Percentiles rank a stretch among this genome's conserved stretches.
Evolutionary conservation across 768 basidiomycete species (phyloP).

Genomic region (Collybia sp.): DNA sequence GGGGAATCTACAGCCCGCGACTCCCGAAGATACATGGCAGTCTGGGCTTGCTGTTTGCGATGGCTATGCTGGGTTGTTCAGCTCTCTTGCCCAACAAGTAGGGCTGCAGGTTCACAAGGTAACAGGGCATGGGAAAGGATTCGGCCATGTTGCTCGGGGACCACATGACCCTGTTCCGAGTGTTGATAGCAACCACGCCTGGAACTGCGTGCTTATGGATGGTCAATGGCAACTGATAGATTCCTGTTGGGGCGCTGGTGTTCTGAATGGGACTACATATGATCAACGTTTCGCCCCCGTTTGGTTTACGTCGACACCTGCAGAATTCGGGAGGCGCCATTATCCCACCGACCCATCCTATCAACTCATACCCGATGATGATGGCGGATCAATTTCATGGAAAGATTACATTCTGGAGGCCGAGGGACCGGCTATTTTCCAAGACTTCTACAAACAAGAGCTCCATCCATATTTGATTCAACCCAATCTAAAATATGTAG

Average conservation of each 20-base stretch:
- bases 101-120: constrained; percentile 37
- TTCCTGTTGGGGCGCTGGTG: constrained; percentile 46
- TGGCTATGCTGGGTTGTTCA: constrained; percentile 42
- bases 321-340: constrained; percentile 39
- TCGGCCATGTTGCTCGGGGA: constrained; percentile 28
- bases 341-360: constrained; percentile 39
- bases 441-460: constrained; percentile 28
- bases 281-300: constrained; percentile 28
- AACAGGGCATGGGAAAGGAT: constrained; percentile 42
- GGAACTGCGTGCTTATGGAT: constrained; percentile 41
- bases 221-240: constrained; percentile 44
- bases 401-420: constrained; percentile 40
- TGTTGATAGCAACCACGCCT: constrained; percentile 38
- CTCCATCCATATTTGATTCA: constrained; percentile 27
- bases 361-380: constrained; percentile 33
- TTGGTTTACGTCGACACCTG: constrained; percentile 38
- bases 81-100: constrained; percentile 29
- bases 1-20: constrained; percentile 29
- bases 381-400: constrained; percentile 35
- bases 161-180: constrained; percentile 30
- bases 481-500: constrained; percentile 26
- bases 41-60: constrained; percentile 46
- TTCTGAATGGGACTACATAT: constrained; percentile 28
- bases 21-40: constrained; percentile 31
- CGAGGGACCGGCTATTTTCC: constrained; percentile 29